A percentile compares a stretch with the other conserved stretches of the same genome.
phyloP scores from a whole-genome alignment of 441 rosid species.

The Oxalis stricta region DNA sequence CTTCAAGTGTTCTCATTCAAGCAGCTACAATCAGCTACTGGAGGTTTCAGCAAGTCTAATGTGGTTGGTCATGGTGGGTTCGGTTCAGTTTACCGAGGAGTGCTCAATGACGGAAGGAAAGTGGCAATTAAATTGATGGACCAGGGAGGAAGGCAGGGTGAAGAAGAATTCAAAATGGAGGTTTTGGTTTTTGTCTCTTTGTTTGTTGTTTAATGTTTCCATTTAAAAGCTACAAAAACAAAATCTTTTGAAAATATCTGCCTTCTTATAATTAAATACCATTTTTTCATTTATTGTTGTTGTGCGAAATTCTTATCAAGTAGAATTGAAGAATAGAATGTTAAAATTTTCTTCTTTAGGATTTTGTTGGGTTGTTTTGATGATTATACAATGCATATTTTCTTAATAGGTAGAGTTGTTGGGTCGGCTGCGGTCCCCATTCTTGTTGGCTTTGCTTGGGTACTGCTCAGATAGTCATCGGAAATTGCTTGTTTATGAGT shows the following conservation, averaged over 20 bases:
- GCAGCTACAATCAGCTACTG: conserved; percentile 76
- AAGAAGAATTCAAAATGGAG: conserved; percentile 87
- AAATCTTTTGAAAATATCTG: too few species aligned
- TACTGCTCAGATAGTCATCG: conserved; percentile 63
- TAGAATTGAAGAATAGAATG: background rate
- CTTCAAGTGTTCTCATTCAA: conserved; percentile 62
- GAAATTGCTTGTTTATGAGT: conserved; percentile 58
- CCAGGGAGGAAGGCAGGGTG: conserved; percentile 82
- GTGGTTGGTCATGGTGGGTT: conserved; percentile 95
- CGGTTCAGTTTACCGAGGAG: conserved; percentile 74
- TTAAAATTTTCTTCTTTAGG: background rate
- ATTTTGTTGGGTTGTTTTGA: background rate
- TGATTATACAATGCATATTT: conserved; percentile 6
- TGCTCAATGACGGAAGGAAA: conserved; percentile 69
- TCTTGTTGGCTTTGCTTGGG: conserved; percentile 73
- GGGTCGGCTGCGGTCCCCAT: conserved; percentile 54
- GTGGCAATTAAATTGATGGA: conserved; percentile 88
- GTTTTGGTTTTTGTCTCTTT: conserved; percentile 35
- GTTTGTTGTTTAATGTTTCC: background rate
- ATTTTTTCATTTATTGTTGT: too few species aligned
- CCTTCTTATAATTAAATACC: too few species aligned
- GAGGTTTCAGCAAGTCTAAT: conserved; percentile 82
- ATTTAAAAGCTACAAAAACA: too few species aligned
- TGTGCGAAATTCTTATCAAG: background rate
- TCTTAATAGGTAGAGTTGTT: conserved; percentile 63